Evolutionary conservation across 768 basidiomycete species (phyloP), one percentile per base, ranked within the genome.

Genomic region (Naganishia vishniacii): DNA sequence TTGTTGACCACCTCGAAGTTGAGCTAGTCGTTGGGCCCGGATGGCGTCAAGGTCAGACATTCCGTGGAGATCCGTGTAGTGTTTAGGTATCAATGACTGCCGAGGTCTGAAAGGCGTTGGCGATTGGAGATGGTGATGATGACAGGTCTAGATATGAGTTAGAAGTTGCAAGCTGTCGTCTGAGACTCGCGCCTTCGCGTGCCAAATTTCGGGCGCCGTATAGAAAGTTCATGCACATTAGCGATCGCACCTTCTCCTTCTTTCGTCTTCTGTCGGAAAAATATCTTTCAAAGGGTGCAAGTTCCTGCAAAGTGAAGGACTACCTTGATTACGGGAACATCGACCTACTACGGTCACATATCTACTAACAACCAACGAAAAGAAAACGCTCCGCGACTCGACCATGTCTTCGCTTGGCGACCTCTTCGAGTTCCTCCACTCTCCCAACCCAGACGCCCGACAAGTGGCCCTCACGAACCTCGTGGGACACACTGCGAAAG

Each of bases 401-500:
- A 62, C 23, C 23, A 77, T 77, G 76, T 49, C 74, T 4, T 70
- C 69, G 0, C 71, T 78, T 20, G 66, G 68, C n/a, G 77, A 95
- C 85, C 84, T 97, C 25, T 77, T 91, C 13, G 85, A 83, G 2
- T 98, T 98, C 74, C 78, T 98, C 58, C 84, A 86, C 69, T 91
- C 93, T 68, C 83, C 82, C 65, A 94, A 93, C 70, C 89, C 88
- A 0, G 85, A 91, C 72, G 93, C 88, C 20, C 84, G 94, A 47
- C 86, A 88, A 71, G 82, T 95, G 64, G 90, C 94, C 3, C 81
- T 98, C 7, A 82, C 85, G 45, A 89, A 90, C 78, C 82, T 98
- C 16, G 77, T 95, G 7, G 83, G 86, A 0, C 88, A 91, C 66
- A 92, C 91, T 20, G 81, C 85, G 12, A 82, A 84, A 64, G 85